Evolutionary conservation across 2,329 filamentous ascomycete species (phyloP).

Genomic region (Achaetomium macrosporum): DNA sequence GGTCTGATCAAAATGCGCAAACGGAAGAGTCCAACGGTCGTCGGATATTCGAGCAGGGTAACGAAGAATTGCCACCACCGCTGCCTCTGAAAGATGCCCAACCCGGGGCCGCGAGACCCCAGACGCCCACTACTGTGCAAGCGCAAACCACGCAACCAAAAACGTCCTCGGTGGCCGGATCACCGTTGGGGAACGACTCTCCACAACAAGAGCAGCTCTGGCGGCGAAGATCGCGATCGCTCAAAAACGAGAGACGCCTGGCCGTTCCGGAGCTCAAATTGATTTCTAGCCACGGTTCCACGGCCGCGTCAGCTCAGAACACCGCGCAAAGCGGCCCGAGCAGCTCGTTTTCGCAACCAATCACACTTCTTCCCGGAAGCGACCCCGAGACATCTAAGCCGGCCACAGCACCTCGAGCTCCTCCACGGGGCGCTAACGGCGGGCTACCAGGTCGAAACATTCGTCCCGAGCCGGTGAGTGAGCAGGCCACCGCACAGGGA

Average conservation of each 20-base stretch:
- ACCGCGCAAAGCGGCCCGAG: constrained; percentile 9
- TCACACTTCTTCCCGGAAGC: constrained; percentile 21
- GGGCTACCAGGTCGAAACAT: constrained; percentile 29
- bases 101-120: constrained; percentile 7
- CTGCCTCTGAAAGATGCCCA: constrained; percentile 30
- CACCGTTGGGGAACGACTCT: constrained; percentile 15
- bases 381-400: constrained; percentile 12
- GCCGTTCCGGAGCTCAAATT: constrained; percentile 46
- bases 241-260: constrained; percentile 42
- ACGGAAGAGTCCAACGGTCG: constrained; percentile 4
- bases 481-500: constrained; percentile 16
- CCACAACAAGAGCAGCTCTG: constrained; percentile 35
- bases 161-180: constrained; percentile 10
- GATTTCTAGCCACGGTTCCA: constrained; percentile 45
- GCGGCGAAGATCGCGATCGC: constrained; percentile 47
- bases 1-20: constrained; percentile 24
- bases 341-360: constrained; percentile 21
- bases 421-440: constrained; percentile 17
- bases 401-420: constrained; percentile 12
- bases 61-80: constrained; percentile 21
- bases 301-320: constrained; percentile 31
- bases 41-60: constrained; percentile 1
- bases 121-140: constrained; percentile 12
- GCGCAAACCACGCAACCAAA: constrained; percentile 11
- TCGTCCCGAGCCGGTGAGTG: constrained; percentile 24